Percentiles rank a stretch among this genome's conserved stretches.
These are phyloP conservation scores for Fusarium hostae DNA, from an alignment of 2,329 filamentous ascomycete species.

Conservation along the genomic window DNA sequence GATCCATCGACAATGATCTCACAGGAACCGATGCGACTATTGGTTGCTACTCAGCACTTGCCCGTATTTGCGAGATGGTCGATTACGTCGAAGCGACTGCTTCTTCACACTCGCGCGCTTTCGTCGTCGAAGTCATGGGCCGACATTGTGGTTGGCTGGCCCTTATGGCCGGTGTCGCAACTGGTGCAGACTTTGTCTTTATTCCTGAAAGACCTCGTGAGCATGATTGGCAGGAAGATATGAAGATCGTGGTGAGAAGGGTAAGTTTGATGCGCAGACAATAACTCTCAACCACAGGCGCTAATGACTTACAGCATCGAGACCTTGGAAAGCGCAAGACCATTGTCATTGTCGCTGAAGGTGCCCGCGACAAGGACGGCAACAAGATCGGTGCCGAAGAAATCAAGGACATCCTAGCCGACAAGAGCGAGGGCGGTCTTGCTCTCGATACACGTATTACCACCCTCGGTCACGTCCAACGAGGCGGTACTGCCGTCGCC, in stretches of 20 bases:
- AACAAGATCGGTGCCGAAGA: constrained; percentile 83
- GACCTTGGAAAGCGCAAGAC: constrained; percentile 93
- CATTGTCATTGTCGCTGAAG: constrained; percentile 97
- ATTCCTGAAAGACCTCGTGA: constrained; percentile 92
- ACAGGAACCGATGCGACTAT: constrained; percentile 97
- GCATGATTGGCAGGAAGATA: constrained; percentile 88
- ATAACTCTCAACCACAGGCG: neutral
- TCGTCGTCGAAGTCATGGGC: constrained; percentile 99
- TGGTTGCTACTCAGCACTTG: constrained; percentile 92
- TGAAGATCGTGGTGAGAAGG: constrained; percentile 81
- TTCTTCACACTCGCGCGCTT: constrained; percentile 92
- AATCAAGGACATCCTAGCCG: constrained; percentile 89
- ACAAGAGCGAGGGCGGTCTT: constrained; percentile 71
- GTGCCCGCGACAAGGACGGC: constrained; percentile 85
- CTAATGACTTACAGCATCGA: constrained; percentile 72
- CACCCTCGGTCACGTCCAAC: constrained; percentile 95
- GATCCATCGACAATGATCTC: constrained; percentile 98
- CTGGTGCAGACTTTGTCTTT: constrained; percentile 95
- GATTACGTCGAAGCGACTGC: constrained; percentile 98
- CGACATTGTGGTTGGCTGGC: constrained; percentile 98
- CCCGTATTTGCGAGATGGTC: constrained; percentile 93
- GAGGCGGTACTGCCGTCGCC: constrained; percentile 90
- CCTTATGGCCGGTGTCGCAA: constrained; percentile 94
- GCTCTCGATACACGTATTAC: constrained; percentile 93
- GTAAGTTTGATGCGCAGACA: constrained; percentile 54